Conservation (phyloP, 2,329 filamentous ascomycete genomes). For the Trichophyton benhamiae region DNA sequence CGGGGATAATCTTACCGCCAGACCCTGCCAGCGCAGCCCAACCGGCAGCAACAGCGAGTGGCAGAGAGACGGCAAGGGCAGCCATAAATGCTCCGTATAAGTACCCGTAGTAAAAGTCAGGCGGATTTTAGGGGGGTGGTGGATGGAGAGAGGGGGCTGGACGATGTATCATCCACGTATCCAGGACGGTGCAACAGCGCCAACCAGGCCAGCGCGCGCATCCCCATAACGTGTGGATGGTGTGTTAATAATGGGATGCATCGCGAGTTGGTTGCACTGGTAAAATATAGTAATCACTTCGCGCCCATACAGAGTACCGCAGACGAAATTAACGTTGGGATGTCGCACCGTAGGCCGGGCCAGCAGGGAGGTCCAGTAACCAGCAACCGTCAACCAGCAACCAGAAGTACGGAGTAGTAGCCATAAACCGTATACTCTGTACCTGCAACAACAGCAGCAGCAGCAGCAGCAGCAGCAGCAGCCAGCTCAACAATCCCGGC, state of each 20-base stretch:
- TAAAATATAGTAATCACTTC: too few species aligned
- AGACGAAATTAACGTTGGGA: not conserved
- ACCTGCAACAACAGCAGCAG: too few species aligned
- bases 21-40: not conserved
- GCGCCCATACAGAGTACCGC: not conserved
- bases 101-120: not conserved
- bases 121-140: not conserved
- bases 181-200: conserved; percentile 1
- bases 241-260: not conserved
- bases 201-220: conserved; percentile 1
- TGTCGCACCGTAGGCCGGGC: not conserved
- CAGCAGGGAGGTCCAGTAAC: too few species aligned
- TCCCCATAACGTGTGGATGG: not conserved
- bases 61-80: not conserved
- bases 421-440: too few species aligned
- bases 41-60: not conserved
- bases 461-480: not conserved
- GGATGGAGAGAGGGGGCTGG: not conserved
- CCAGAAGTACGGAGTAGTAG: too few species aligned
- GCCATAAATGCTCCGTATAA: not conserved
- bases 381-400: too few species aligned
- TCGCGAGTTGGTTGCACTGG: not conserved
- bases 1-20: not conserved
- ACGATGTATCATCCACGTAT: conserved; percentile 2
- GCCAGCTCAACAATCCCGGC: not conserved